These are phyloP conservation scores for Hyphochytrium catenoides DNA, from an alignment of 352 stramenopile genomes.

Conservation along the genomic window DNA sequence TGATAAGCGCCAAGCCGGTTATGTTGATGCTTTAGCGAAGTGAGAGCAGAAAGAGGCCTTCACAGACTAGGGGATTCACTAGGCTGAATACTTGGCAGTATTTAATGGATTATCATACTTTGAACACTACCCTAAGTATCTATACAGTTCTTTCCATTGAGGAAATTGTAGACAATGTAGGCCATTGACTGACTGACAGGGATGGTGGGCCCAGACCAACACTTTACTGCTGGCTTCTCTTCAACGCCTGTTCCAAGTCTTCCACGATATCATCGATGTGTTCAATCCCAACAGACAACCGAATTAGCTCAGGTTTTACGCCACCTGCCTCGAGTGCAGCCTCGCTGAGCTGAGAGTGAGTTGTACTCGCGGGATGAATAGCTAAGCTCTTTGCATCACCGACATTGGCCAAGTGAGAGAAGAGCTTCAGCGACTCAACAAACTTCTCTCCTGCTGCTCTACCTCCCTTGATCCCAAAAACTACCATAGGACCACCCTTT, in stretches of 20 bases:
- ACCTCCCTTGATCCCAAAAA: conserved; percentile 76
- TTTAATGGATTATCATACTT: no score
- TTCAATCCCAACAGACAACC: conserved; percentile 74
- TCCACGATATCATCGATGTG: conserved; percentile 68
- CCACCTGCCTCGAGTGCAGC: conserved; percentile 61
- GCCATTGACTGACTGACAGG: no score
- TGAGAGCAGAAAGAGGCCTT: no score
- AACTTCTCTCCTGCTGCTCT: conserved; percentile 58
- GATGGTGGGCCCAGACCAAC: no score
- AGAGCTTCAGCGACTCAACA: conserved; percentile 74
- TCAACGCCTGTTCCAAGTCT: conserved; percentile 53
- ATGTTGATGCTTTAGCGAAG: no score
- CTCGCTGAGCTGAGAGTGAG: conserved; percentile 67
- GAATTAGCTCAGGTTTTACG: conserved; percentile 76
- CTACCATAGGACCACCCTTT: conserved; percentile 57
- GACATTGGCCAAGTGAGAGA: conserved; percentile 80
- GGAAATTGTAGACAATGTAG: no score
- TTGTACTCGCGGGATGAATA: conserved; percentile 83
- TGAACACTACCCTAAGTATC: no score
- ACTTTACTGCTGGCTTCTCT: no score
- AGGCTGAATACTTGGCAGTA: no score
- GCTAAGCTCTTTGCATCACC: conserved; percentile 73
- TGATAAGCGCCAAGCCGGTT: no score
- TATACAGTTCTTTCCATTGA: no score
- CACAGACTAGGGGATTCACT: no score